Percentiles rank a stretch among this genome's conserved stretches.
phyloP scores from a whole-genome alignment of 495 filamentous ascomycete species.

The Xeromyces bisporus region DNA sequence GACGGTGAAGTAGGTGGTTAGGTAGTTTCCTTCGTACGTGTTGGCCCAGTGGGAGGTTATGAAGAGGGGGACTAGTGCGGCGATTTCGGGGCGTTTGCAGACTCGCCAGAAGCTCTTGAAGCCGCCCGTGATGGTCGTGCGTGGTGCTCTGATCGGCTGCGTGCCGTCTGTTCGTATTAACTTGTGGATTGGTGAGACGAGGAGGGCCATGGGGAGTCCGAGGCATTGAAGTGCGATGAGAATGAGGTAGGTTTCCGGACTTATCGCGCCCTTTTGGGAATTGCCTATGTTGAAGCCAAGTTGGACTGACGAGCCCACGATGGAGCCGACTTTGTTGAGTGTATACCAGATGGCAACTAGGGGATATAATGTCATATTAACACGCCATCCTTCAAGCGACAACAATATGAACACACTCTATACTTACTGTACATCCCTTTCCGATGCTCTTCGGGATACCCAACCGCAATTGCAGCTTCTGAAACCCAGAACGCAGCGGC shows the following conservation, averaged over 20 bases:
- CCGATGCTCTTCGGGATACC: slow-evolving; percentile 36
- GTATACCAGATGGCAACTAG: slow-evolving; percentile 40
- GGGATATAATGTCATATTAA: too few species aligned
- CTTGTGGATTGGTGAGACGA: slow-evolving; percentile 35
- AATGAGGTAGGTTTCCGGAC: slow-evolving; percentile 35
- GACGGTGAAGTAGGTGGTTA: slow-evolving; percentile 43
- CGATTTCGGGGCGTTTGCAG: slow-evolving; percentile 29
- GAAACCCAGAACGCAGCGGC: slow-evolving; percentile 40
- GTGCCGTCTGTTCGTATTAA: slow-evolving; percentile 34
- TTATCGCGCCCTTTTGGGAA: slow-evolving; percentile 33
- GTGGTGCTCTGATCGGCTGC: slow-evolving; percentile 23
- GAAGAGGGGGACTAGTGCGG: slow-evolving; percentile 36
- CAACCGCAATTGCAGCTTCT: slow-evolving; percentile 40
- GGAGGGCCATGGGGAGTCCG: slow-evolving; percentile 33
- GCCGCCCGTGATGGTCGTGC: slow-evolving; percentile 24
- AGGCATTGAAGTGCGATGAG: slow-evolving; percentile 36
- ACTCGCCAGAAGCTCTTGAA: slow-evolving; percentile 30
- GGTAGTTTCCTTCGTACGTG: slow-evolving; percentile 41
- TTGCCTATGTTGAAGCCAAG: slow-evolving; percentile 34
- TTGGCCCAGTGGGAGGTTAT: slow-evolving; percentile 37
- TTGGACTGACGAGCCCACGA: slow-evolving; percentile 39
- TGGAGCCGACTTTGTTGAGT: slow-evolving; percentile 36
- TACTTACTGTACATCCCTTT: slow-evolving; percentile 29
- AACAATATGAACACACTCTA: not conserved
- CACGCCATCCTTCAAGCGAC: too few species aligned